A percentile compares a stretch with the other conserved stretches of the same genome.
Conservation (phyloP, 129 eudicot species). For the Dittrichia graveolens region DNA sequence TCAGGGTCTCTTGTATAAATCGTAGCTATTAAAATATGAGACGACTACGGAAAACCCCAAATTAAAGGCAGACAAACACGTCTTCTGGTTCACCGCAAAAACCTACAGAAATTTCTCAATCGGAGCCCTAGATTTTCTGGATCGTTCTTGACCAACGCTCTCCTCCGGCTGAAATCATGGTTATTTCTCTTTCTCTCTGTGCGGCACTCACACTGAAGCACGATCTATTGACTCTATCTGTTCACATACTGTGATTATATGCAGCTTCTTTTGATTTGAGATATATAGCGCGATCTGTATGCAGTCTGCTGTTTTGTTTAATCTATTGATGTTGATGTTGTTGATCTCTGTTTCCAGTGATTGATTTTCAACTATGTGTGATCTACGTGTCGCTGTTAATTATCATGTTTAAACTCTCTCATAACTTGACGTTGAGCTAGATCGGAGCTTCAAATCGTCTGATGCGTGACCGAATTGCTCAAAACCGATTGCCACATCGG, state of each 20-base stretch:
- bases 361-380: slow-evolving; percentile 21
- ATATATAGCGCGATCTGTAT: slow-evolving; percentile 32
- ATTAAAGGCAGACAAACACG: slow-evolving; percentile 31
- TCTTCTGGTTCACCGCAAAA: slow-evolving; percentile 21
- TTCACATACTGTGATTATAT: neutral
- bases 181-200: neutral
- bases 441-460: slow-evolving; percentile 10
- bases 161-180: slow-evolving; percentile 31
- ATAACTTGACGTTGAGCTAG: slow-evolving; percentile 26
- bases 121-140: slow-evolving; percentile 39
- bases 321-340: slow-evolving; percentile 18
- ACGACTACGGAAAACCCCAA: slow-evolving; percentile 28
- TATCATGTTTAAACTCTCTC: neutral
- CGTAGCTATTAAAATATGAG: neutral
- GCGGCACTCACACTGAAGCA: slow-evolving; percentile 1
- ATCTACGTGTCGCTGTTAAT: slow-evolving; percentile 20
- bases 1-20: neutral
- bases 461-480: neutral
- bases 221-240: slow-evolving; percentile 1
- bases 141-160: slow-evolving; percentile 20
- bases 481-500: neutral
- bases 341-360: slow-evolving; percentile 28
- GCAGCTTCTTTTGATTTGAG: slow-evolving; percentile 22
- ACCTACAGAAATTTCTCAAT: slow-evolving; percentile 5
- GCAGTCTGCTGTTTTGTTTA: slow-evolving; percentile 17